Base-by-base conservation (phyloP, 1,284 basidiomycete species). In the Coriolopsis trogii region DNA sequence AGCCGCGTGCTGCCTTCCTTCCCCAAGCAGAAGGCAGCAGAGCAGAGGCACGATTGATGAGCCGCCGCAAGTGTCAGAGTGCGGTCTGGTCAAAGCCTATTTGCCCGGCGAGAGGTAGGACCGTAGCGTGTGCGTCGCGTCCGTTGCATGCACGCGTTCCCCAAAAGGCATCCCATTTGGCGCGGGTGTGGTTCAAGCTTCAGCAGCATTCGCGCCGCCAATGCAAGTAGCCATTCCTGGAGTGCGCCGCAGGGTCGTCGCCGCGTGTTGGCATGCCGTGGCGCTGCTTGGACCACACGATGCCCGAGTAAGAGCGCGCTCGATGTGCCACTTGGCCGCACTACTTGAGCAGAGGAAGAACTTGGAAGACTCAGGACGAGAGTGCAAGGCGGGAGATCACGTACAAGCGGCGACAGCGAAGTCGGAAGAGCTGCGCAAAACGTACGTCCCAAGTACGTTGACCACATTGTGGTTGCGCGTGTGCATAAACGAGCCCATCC, bases 241-340 rank as follows among this genome's bases (percentile, higher is more conserved):
- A 30, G 16, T 25, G 10, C 16, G 4, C 16, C 21, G 26, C 15
- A 29, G 28, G 16, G 26, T 21, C 15, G 28, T 26, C 16, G 33
- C 39, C 39, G 39, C 28, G 13, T 28, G 25, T 18, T 18, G 13
- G 16, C n/a, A 20, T 24, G 30, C 31, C 28, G 21, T 28, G 44
- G 39, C 49, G 33, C 18, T 37, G 39, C 25, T n/a, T n/a, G 21
- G 18, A 16, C 36, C 45, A 48, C 18, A 39, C 38, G 45, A 49
- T 12, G 21, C 30, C 53, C 53, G 25, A 34, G 31, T 51, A 55
- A 25, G 49, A 44, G 25, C 15, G 53, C 53, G 53, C 33, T 33
- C 31, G 29, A 18, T 21, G 18, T 6, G 33, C 9, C 25, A 4
- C 20, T 15, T 24, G 21, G 25, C 21, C 41, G 20, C 41, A 10